Evolutionary conservation across 495 filamentous ascomycete species (phyloP).

Genomic region (Penicillium riverlandense): DNA sequence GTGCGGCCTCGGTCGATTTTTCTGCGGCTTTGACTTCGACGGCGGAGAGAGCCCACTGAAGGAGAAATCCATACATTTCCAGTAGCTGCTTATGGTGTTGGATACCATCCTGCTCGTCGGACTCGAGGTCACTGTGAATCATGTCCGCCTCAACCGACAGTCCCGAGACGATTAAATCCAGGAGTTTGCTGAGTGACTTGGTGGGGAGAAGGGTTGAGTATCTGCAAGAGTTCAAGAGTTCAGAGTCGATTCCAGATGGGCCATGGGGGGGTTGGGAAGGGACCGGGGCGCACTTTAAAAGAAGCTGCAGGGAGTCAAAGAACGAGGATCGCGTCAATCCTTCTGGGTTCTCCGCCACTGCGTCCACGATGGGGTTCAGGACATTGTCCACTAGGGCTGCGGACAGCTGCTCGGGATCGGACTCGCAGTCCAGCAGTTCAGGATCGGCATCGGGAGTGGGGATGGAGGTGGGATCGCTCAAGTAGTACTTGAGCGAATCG

Average conservation of each 20-base stretch:
- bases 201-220: conserved; percentile 73
- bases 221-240: conserved; percentile 62
- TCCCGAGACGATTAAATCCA: conserved; percentile 88
- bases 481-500: conserved; percentile 88
- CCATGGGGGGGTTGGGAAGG: conserved; percentile 37
- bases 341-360: conserved; percentile 85
- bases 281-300: conserved; percentile 87
- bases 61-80: conserved; percentile 89
- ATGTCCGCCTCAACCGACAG: conserved; percentile 88
- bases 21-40: conserved; percentile 91
- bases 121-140: conserved; percentile 78
- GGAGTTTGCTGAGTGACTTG: conserved; percentile 80
- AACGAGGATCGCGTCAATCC: conserved; percentile 67
- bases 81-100: conserved; percentile 82
- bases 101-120: conserved; percentile 80
- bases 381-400: conserved; percentile 70
- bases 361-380: conserved; percentile 89
- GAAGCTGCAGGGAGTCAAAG: conserved; percentile 90
- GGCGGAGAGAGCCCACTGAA: conserved; percentile 90
- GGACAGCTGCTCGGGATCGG: conserved; percentile 78
- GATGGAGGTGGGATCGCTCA: conserved; percentile 79
- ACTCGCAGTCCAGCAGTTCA: conserved; percentile 83
- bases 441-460: conserved; percentile 82
- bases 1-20: conserved; percentile 63
- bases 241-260: conserved; percentile 46